These are phyloP conservation scores for Saturnispora besseyi DNA, from an alignment of 805 yeast species.

Conservation along the genomic window DNA sequence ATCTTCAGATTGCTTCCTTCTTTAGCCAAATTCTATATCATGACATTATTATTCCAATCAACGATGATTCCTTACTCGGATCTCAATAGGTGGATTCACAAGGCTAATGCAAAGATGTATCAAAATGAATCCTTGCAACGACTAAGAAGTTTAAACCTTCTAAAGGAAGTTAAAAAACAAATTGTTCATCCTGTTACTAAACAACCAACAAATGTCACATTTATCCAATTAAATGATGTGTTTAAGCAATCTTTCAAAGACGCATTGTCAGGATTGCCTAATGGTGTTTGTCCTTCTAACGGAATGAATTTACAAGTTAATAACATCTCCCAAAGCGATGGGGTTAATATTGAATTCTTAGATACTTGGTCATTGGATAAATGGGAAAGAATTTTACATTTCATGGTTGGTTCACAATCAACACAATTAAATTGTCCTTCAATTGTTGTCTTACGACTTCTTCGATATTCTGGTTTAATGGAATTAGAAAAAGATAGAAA, in stretches of 20 bases:
- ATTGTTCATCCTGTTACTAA: conserved; percentile 29
- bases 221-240: conserved; percentile 52
- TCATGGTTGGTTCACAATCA: conserved; percentile 91
- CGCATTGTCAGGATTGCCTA: conserved; percentile 63
- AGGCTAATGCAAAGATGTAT: conserved; percentile 29
- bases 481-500: conserved; percentile 41
- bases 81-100: conserved; percentile 67
- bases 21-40: conserved; percentile 78
- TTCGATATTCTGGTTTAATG: conserved; percentile 82
- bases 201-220: conserved; percentile 24
- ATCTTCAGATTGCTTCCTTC: conserved; percentile 85
- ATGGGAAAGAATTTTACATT: conserved; percentile 94
- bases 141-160: conserved; percentile 64
- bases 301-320: conserved; percentile 2
- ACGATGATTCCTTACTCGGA: conserved; percentile 58
- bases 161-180: conserved; percentile 42
- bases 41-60: conserved; percentile 79
- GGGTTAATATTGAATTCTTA: conserved; percentile 54
- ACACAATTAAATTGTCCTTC: conserved; percentile 49
- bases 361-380: conserved; percentile 74
- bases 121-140: conserved; percentile 75
- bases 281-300: conserved; percentile 2
- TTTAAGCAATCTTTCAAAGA: conserved; percentile 69
- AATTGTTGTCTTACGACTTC: conserved; percentile 67
- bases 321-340: conserved; percentile 12